Evolutionary conservation across 495 filamentous ascomycete species (phyloP).

Genomic region (Daldinia grandis): DNA sequence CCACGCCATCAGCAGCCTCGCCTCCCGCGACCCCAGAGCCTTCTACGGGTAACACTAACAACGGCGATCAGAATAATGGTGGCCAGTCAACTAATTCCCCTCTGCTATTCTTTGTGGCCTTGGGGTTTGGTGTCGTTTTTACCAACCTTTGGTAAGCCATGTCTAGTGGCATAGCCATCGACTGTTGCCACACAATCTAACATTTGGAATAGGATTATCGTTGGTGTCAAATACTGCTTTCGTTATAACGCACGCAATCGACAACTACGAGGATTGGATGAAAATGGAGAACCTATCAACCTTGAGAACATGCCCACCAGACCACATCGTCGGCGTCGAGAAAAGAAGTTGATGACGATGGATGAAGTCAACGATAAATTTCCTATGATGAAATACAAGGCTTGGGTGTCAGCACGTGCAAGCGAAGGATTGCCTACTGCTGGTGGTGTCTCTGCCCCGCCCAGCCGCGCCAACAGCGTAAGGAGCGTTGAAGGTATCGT

Average conservation of each 20-base stretch:
- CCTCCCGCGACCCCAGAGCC: slow-evolving; percentile 27
- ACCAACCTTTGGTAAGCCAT: slow-evolving; percentile 91
- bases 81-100: slow-evolving; percentile 78
- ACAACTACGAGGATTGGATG: slow-evolving; percentile 71
- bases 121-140: slow-evolving; percentile 98
- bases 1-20: slow-evolving; percentile 19
- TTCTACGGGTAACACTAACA: slow-evolving; percentile 21
- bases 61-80: slow-evolving; percentile 30
- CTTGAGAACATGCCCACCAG: slow-evolving; percentile 77
- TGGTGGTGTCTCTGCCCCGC: slow-evolving; percentile 83
- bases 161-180: background rate
- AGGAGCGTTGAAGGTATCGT: slow-evolving; percentile 66
- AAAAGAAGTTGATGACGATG: slow-evolving; percentile 98
- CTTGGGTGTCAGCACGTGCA: slow-evolving; percentile 86
- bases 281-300: slow-evolving; percentile 89
- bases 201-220: slow-evolving; percentile 83
- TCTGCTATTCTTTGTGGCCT: slow-evolving; percentile 93
- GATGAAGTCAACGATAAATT: slow-evolving; percentile 99
- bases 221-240: slow-evolving; percentile 99
- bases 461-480: slow-evolving; percentile 72
- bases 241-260: slow-evolving; percentile 96
- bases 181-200: slow-evolving; percentile 41
- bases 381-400: slow-evolving; percentile 94
- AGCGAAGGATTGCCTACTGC: slow-evolving; percentile 82
- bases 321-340: slow-evolving; percentile 79